Evolutionary conservation across 306 rosid genomes (phyloP), one percentile per base, ranked within the genome.

Genomic region (Vigna reflexopilosa): DNA sequence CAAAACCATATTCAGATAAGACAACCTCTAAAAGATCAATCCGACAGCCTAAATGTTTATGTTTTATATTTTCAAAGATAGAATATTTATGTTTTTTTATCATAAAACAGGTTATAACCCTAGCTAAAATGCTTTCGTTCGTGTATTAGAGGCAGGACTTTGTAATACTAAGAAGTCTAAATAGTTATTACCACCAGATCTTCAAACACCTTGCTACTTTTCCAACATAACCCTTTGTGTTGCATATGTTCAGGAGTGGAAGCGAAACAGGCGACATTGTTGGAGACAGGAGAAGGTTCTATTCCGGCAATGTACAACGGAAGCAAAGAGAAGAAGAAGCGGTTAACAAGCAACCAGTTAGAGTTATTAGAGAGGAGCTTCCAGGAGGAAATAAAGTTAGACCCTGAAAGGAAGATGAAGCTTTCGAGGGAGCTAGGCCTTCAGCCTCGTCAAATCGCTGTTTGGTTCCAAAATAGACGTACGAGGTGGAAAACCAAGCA

Each of bases 381-480:
- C 48, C 91, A 86, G 50, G 97, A 93, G 70, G 99, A 95, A 82
- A 89, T 87, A 38, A 95, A 93, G 83, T 86, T 95, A 49, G 98
- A 93, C 51, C 97, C 93, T 7, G 96, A 91, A 9, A 89, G 96
- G 80, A 95, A 95, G 69, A 87, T 85, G 89, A 93, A 95, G 89
- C 93, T 95, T 5, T 95, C 99, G 0, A 79, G 68, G 58, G 97
- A 95, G 36, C 83, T 95, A 4, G 96, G 94, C 1, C 93, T 95
- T 0, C 97, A 91, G 79, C 98, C 99, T 52, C 91, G 97, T 32
- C 98, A 93, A 71, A 93, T 95, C 0, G 97, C 99, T 3, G 97
- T 95, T 19, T 95, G 99, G 99, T 95, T 95, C 76, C 99, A 95
- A 77, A 95, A 95, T 72, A 86, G 98, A 82, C 88, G 99, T 56